These are phyloP conservation scores for Syzygium jambos DNA, from an alignment of 345 rosid species.

Conservation along the genomic window DNA sequence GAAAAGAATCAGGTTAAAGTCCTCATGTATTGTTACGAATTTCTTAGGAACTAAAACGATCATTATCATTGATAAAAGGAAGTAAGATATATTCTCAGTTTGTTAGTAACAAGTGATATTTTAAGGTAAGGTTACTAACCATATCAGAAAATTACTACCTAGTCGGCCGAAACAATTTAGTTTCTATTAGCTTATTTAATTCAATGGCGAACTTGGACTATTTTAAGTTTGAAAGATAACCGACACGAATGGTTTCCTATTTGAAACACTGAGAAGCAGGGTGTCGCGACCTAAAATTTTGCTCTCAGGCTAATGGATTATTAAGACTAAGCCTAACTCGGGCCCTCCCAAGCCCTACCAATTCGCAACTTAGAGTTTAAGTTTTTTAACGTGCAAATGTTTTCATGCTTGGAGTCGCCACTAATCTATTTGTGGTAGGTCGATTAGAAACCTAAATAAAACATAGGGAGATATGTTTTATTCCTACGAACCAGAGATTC, in stretches of 20 bases:
- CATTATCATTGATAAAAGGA: neutral
- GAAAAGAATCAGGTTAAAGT: neutral
- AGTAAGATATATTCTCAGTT: neutral
- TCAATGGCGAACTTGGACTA: too few species aligned
- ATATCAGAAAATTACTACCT: neutral
- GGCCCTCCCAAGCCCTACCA: too few species aligned
- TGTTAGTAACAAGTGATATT: neutral
- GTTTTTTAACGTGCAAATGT: too few species aligned
- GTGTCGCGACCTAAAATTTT: too few species aligned
- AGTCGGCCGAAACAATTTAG: neutral
- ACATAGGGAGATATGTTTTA: too few species aligned
- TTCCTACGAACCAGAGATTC: too few species aligned
- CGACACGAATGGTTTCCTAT: neutral
- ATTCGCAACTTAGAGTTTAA: too few species aligned
- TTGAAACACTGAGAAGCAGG: neutral
- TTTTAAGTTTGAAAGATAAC: neutral
- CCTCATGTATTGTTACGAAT: neutral
- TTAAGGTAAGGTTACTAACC: neutral
- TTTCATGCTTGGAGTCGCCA: too few species aligned
- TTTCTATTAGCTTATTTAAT: neutral
- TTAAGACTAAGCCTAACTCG: too few species aligned
- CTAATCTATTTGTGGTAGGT: too few species aligned
- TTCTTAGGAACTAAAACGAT: neutral
- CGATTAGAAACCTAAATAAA: too few species aligned
- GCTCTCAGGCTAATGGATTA: too few species aligned